Evolutionary conservation across 352 stramenopile genomes (phyloP).

Genomic region (Phytophthora citricola): DNA sequence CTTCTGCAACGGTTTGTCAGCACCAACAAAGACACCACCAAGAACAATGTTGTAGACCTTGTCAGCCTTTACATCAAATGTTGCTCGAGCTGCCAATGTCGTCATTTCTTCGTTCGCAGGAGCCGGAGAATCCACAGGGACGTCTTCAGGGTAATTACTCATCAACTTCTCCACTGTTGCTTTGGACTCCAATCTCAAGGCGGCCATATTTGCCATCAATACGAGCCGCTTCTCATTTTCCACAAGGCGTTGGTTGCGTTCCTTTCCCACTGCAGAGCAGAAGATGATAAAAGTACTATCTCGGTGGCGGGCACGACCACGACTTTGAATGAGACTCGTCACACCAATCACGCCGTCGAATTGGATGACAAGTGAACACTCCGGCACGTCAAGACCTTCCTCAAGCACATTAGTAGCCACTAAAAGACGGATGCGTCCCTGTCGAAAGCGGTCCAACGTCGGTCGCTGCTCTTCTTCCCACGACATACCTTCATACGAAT

Average conservation of each 20-base stretch:
- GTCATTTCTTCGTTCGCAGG: constrained; percentile 5
- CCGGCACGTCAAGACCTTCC: constrained; percentile 78
- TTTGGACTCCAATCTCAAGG: constrained; percentile 59
- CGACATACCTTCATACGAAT: constrained; percentile 82
- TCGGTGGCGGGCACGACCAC: constrained; percentile 62
- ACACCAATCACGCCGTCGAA: constrained; percentile 77
- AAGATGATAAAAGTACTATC: constrained; percentile 78
- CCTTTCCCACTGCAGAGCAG: constrained; percentile 48
- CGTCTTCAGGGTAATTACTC: constrained; percentile 15
- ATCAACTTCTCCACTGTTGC: constrained; percentile 46
- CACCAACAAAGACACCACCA: constrained; percentile 34
- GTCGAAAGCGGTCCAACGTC: constrained; percentile 71
- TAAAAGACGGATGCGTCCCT: constrained; percentile 70
- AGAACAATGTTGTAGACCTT: constrained; percentile 58
- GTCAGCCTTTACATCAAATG: constrained; percentile 35
- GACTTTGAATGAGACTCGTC: constrained; percentile 83
- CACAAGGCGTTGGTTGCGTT: constrained; percentile 55
- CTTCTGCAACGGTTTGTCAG: constrained; percentile 24
- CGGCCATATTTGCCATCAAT: constrained; percentile 41
- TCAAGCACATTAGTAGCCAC: constrained; percentile 85
- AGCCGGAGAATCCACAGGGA: background rate
- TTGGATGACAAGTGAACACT: constrained; percentile 81
- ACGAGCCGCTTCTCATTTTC: constrained; percentile 64
- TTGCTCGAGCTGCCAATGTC: constrained; percentile 17
- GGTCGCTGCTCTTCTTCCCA: constrained; percentile 83